Evolutionary conservation across 2,329 filamentous ascomycete species (phyloP).

Genomic region (Pseudopyricularia javanii): DNA sequence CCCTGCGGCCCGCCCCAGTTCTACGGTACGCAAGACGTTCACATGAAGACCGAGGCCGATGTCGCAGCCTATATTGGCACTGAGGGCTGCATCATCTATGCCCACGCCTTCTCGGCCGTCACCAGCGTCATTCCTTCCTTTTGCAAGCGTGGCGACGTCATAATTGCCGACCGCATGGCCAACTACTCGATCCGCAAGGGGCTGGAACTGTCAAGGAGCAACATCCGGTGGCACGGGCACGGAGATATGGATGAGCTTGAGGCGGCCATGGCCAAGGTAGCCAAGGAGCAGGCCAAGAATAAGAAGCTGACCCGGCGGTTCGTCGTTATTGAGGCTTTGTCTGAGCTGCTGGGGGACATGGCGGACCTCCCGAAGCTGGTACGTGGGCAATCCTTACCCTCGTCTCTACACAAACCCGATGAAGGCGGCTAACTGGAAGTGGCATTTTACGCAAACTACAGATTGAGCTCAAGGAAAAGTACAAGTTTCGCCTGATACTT

Average conservation of each 20-base stretch:
- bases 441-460: slow-evolving; percentile 17
- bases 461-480: slow-evolving; percentile 86
- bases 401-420: neutral
- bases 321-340: slow-evolving; percentile 90
- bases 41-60: slow-evolving; percentile 92
- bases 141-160: slow-evolving; percentile 93
- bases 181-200: slow-evolving; percentile 94
- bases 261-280: slow-evolving; percentile 69
- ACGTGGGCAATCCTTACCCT: slow-evolving; percentile 8
- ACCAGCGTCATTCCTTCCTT: slow-evolving; percentile 96
- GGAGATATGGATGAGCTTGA: slow-evolving; percentile 94
- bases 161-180: slow-evolving; percentile 85
- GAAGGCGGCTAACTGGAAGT: neutral
- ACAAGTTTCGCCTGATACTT: slow-evolving; percentile 95
- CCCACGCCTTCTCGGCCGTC: slow-evolving; percentile 91
- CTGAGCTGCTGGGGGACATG: slow-evolving; percentile 80
- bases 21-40: slow-evolving; percentile 96
- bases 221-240: slow-evolving; percentile 87
- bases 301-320: slow-evolving; percentile 87
- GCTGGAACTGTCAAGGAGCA: slow-evolving; percentile 83
- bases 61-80: slow-evolving; percentile 84
- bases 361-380: slow-evolving; percentile 77
- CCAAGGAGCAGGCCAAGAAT: slow-evolving; percentile 71
- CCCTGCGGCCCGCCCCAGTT: slow-evolving; percentile 95
- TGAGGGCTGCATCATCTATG: slow-evolving; percentile 84